Conservation (phyloP, 2,329 filamentous ascomycete genomes). For the Acephala macrosclerotiorum region DNA sequence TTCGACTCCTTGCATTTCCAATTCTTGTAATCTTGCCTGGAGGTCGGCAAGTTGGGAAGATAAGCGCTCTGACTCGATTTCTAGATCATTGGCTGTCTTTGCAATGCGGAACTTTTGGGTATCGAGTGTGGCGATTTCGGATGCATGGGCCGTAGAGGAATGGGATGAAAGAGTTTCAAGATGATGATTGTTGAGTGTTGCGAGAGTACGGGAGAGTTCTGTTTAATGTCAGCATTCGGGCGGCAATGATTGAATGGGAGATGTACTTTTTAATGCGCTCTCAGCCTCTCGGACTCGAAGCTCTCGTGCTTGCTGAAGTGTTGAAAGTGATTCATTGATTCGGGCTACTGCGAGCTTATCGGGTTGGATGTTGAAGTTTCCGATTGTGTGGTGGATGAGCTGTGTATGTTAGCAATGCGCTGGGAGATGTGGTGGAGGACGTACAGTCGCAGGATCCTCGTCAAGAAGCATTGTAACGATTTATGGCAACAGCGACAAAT, state of each 20-base stretch:
- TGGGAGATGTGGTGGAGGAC: constrained; percentile 38
- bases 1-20: constrained; percentile 88
- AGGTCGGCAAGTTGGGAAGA: constrained; percentile 80
- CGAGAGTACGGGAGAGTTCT: constrained; percentile 77
- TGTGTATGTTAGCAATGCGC: constrained; percentile 47
- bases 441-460: constrained; percentile 87
- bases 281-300: constrained; percentile 77
- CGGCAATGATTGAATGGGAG: no score
- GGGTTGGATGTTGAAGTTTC: constrained; percentile 92
- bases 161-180: constrained; percentile 77
- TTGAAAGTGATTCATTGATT: constrained; percentile 82
- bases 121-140: constrained; percentile 85
- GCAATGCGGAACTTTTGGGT: constrained; percentile 93
- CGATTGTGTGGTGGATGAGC: constrained; percentile 90
- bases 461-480: constrained; percentile 83
- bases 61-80: constrained; percentile 94
- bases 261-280: constrained; percentile 65
- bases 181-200: constrained; percentile 78
- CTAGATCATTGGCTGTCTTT: constrained; percentile 87
- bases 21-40: constrained; percentile 76
- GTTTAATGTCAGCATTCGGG: constrained; percentile 22
- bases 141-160: constrained; percentile 81
- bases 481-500: not conserved
- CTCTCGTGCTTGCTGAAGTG: constrained; percentile 84
- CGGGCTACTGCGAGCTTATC: constrained; percentile 86